Base-by-base conservation (phyloP, 768 basidiomycete species). In the Leccinum variicolor region DNA sequence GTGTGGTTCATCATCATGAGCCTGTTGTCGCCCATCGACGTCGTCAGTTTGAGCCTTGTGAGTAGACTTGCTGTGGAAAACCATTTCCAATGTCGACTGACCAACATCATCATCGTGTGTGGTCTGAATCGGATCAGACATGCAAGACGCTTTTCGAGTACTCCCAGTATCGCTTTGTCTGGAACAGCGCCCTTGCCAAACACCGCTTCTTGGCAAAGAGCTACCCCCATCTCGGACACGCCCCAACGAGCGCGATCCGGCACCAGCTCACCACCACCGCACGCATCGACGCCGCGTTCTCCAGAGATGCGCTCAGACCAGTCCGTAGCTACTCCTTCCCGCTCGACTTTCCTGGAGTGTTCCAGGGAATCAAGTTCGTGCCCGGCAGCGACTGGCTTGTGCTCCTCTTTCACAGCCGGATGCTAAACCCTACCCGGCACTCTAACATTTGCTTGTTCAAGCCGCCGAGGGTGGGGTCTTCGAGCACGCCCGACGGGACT, bases 351-450 rank as follows among this genome's bases (percentile, higher is more conserved):
- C 66, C 71, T 7, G 69, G 69, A 3, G 57, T 70, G 8, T 70
- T 71, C 52, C 69, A 72, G 54, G 69, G 69, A 31, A 45, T 71
- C 55, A 69, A 62, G 43, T 71, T 73, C 53, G n/a, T 68, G 45
- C 64, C 69, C 9, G 69, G 69, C 8, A 62, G 62, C 39, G 61
- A 68, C 53, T 70, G 69, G 69, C 64, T 70, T 2, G 69, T 70
- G 14, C 50, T 70, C 23, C 62, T 72, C n/a, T 70, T 72, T 45
- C 69, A 70, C 52, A 70, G 69, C 31, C 64, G 71, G 7, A 65
- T 57, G 19, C 64, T 68, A 25, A 71, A 71, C 29, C 71, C 71
- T 17, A 54, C 58, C 0, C 66, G 67, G 6, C 69, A 71, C 52
- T 71, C 69, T 2, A 71, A 73, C 13, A 53, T 71, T 10, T 73